These are phyloP conservation scores for Canavalia gladiata DNA, from an alignment of 306 rosid species.

Conservation along the genomic window DNA sequence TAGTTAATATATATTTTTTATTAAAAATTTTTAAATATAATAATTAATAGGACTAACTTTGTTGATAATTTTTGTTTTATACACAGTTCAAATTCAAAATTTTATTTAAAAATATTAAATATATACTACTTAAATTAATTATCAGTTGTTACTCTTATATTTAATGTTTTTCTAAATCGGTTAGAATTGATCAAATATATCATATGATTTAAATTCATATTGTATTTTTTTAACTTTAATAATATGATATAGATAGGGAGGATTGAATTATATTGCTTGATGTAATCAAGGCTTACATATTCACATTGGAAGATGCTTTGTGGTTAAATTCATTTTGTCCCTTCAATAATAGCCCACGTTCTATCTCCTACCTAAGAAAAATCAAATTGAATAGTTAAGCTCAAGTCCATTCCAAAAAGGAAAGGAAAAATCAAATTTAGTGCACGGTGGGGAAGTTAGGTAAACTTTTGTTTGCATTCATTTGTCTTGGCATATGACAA, in stretches of 20 bases:
- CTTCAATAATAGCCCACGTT: slow-evolving; percentile 36
- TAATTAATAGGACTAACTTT: not conserved
- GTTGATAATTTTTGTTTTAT: too few species aligned
- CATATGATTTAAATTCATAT: not conserved
- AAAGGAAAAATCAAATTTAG: not conserved
- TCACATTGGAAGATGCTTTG: slow-evolving; percentile 38
- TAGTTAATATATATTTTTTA: too few species aligned
- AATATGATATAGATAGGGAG: not conserved
- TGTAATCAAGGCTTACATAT: slow-evolving; percentile 17
- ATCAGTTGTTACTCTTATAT: too few species aligned
- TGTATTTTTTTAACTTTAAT: not conserved
- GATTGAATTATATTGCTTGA: slow-evolving; percentile 2
- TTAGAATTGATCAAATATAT: not conserved
- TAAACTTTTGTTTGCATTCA: slow-evolving; percentile 41
- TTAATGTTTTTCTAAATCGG: not conserved
- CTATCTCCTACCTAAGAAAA: slow-evolving; percentile 26
- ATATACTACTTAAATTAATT: too few species aligned
- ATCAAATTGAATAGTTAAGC: slow-evolving; percentile 22
- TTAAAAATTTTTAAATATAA: too few species aligned
- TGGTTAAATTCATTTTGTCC: slow-evolving; percentile 26
- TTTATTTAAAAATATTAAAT: too few species aligned
- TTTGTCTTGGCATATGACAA: slow-evolving; percentile 54
- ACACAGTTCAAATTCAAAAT: too few species aligned
- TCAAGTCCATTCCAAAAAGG: not conserved
- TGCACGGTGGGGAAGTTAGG: slow-evolving; percentile 30